These are phyloP conservation scores for Barbarea vulgaris DNA, from an alignment of 345 rosid genomes.

Conservation along the genomic window DNA sequence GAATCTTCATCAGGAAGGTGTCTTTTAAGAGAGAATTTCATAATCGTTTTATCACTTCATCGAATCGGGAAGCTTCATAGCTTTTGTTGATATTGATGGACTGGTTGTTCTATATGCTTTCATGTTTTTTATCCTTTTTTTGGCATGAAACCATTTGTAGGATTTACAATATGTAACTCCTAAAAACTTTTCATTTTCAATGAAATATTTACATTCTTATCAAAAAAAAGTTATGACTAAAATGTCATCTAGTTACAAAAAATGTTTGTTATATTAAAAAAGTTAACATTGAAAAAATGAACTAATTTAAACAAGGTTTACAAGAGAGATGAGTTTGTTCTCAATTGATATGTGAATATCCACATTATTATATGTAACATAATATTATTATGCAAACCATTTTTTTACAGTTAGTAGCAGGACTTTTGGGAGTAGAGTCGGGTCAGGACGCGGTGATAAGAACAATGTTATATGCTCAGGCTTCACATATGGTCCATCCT, in stretches of 20 bases:
- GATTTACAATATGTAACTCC: too few relatives aligned
- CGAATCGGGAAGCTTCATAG: too few relatives aligned
- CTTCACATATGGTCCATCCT: conserved; percentile 35
- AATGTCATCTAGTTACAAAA: background rate
- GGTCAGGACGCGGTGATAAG: conserved; percentile 86
- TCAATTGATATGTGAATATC: background rate
- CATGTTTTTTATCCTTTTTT: too few relatives aligned
- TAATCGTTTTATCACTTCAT: too few relatives aligned
- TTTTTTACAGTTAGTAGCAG: conserved; percentile 68
- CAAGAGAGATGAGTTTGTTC: background rate
- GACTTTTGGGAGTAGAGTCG: conserved; percentile 75
- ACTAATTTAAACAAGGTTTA: background rate
- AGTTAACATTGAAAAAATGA: background rate
- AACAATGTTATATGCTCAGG: conserved; percentile 53
- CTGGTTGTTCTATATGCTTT: too few relatives aligned
- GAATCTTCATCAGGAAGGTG: too few relatives aligned
- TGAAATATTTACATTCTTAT: too few relatives aligned
- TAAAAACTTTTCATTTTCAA: too few relatives aligned
- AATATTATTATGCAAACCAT: background rate
- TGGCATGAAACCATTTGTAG: too few relatives aligned
- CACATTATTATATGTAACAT: background rate
- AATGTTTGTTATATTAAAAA: background rate
- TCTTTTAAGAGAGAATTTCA: too few relatives aligned
- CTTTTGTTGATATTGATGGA: too few relatives aligned
- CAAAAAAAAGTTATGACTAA: background rate